These are phyloP conservation scores for Suhomyces canberraensis DNA, from an alignment of 805 yeast genomes.

Conservation along the genomic window DNA sequence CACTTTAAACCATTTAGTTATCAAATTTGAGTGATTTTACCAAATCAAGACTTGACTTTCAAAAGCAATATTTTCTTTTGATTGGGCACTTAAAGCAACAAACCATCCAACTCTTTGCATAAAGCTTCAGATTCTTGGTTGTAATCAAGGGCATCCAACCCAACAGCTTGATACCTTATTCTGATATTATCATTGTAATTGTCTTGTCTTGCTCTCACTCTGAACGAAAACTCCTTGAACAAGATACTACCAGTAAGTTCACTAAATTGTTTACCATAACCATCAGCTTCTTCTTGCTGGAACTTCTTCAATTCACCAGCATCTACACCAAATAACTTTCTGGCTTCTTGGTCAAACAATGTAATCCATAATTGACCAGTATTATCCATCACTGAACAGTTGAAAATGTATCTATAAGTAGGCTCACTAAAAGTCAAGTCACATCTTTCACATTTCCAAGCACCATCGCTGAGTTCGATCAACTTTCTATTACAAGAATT, in stretches of 20 bases:
- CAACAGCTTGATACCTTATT: constrained; percentile 68
- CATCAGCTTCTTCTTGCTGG: constrained; percentile 33
- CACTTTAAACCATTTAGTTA: too few species aligned
- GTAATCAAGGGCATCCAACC: constrained; percentile 51
- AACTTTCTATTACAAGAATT: constrained; percentile 75
- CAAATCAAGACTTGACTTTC: too few species aligned
- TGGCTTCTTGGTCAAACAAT: constrained; percentile 82
- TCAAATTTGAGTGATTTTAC: too few species aligned
- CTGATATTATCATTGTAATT: constrained; percentile 75
- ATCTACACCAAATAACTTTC: constrained; percentile 56
- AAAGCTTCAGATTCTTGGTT: constrained; percentile 59
- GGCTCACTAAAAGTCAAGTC: constrained; percentile 67
- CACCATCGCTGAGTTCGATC: constrained; percentile 61
- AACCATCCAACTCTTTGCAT: constrained; percentile 41
- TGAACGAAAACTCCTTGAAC: constrained; percentile 69
- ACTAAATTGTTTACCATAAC: constrained; percentile 34
- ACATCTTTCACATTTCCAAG: constrained; percentile 95
- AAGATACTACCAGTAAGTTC: constrained; percentile 46
- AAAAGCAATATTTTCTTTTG: too few species aligned
- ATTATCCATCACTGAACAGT: constrained; percentile 72
- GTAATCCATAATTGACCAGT: constrained; percentile 86
- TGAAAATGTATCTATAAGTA: constrained; percentile 72
- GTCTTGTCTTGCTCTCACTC: constrained; percentile 81
- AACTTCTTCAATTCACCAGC: constrained; percentile 60
- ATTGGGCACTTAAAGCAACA: constrained; percentile 17